Evolutionary conservation across 306 rosid species (phyloP).

Genomic region (Oemleria cerasiformis): DNA sequence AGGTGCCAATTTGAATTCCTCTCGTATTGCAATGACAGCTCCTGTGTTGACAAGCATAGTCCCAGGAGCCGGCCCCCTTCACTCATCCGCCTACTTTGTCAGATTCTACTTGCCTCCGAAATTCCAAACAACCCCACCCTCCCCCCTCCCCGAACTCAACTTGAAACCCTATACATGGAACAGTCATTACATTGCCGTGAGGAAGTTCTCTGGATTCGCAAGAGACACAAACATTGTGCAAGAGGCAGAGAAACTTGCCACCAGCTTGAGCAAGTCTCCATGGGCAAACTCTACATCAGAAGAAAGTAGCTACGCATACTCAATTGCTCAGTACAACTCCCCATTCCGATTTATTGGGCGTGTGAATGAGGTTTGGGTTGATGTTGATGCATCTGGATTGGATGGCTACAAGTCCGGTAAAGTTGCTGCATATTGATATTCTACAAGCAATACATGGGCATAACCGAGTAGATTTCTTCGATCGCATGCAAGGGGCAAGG

Average conservation of each 20-base stretch:
- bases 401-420: constrained; percentile 31
- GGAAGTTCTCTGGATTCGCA: constrained; percentile 69
- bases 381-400: constrained; percentile 39
- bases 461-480: not conserved
- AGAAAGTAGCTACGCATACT: constrained; percentile 43
- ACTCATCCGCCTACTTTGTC: constrained; percentile 60
- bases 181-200: constrained; percentile 55
- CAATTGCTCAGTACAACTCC: constrained; percentile 67
- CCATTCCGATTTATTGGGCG: constrained; percentile 52
- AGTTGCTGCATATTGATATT: constrained; percentile 40
- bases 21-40: constrained; percentile 65
- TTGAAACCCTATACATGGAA: constrained; percentile 40
- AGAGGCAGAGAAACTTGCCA: constrained; percentile 73
- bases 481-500: not conserved
- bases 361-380: constrained; percentile 80
- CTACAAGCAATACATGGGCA: not conserved
- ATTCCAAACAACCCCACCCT: constrained; percentile 62
- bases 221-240: constrained; percentile 54
- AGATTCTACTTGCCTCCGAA: constrained; percentile 60
- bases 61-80: constrained; percentile 59
- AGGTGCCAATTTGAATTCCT: constrained; percentile 85
- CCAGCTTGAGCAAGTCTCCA: constrained; percentile 52
- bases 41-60: constrained; percentile 68
- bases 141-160: constrained; percentile 66
- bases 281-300: constrained; percentile 57